These are phyloP conservation scores for Pseudonectria foliicola DNA, from an alignment of 2,329 filamentous ascomycete genomes.

Conservation along the genomic window DNA sequence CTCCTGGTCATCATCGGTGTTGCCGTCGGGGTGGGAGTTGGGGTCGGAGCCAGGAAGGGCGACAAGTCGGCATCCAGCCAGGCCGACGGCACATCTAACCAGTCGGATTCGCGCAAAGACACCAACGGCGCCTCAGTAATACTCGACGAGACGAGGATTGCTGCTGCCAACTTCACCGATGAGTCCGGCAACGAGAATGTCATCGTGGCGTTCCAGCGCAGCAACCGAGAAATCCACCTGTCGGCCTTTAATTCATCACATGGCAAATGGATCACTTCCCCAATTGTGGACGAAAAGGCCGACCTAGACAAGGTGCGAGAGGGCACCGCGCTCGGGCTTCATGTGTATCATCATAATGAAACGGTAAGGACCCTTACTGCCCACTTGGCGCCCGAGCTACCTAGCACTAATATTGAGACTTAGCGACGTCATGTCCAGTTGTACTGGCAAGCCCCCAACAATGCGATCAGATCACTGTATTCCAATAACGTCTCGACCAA, in stretches of 20 bases:
- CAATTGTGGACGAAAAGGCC: conserved; percentile 3
- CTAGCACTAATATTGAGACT: not conserved
- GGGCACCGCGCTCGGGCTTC: conserved; percentile 1
- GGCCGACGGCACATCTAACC: too few species aligned
- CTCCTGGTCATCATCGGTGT: too few species aligned
- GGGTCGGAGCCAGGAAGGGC: too few species aligned
- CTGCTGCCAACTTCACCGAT: conserved; percentile 4
- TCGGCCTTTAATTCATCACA: conserved; percentile 4
- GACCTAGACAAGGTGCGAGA: conserved; percentile 2
- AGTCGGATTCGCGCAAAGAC: too few species aligned
- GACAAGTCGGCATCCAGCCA: too few species aligned
- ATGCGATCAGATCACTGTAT: conserved; percentile 2
- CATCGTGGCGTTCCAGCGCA: conserved; percentile 2
- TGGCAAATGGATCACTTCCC: conserved; percentile 4
- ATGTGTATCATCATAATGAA: conserved; percentile 2
- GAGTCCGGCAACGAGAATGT: conserved; percentile 2
- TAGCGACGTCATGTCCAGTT: conserved; percentile 1
- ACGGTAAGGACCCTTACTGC: too few species aligned
- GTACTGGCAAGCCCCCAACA: conserved; percentile 4
- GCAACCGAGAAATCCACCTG: conserved; percentile 4
- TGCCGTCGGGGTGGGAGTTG: too few species aligned
- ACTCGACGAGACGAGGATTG: conserved; percentile 8
- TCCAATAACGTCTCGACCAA: not conserved
- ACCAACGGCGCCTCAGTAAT: too few species aligned
- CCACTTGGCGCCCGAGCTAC: too few species aligned